These are phyloP conservation scores for Castanea crenata DNA, from an alignment of 306 rosid genomes.

Conservation along the genomic window DNA sequence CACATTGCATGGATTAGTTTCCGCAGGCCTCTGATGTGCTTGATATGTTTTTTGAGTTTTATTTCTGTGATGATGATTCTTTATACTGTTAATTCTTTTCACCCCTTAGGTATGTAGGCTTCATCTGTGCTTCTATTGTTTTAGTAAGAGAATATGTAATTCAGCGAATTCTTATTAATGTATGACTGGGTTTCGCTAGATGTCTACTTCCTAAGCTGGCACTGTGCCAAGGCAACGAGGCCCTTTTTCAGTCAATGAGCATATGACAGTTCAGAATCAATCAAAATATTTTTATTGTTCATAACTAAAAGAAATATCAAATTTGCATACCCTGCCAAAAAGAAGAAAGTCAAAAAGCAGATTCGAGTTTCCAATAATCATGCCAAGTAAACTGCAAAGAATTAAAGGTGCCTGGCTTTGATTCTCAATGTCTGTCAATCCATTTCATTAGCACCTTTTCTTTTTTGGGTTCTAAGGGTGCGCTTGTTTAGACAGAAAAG, in stretches of 20 bases:
- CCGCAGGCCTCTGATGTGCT: constrained; percentile 72
- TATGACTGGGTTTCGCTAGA: too few relatives aligned
- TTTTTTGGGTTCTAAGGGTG: too few relatives aligned
- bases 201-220: not conserved
- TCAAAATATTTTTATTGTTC: not conserved
- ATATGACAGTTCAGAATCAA: not conserved
- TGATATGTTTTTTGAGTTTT: not conserved
- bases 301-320: not conserved
- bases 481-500: too few relatives aligned
- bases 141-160: constrained; percentile 1
- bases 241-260: not conserved
- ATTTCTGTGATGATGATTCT: not conserved
- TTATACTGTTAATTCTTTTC: not conserved
- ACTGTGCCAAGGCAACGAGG: not conserved
- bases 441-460: too few relatives aligned
- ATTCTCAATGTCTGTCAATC: too few relatives aligned
- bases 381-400: too few relatives aligned
- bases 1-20: constrained; percentile 94
- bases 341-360: too few relatives aligned
- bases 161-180: too few relatives aligned
- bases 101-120: not conserved
- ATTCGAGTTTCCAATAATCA: too few relatives aligned
- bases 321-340: not conserved
- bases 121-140: not conserved
- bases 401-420: too few relatives aligned